These are phyloP conservation scores for Sphagnum magellanicum DNA, from an alignment of 228 moss, liverwort and hornwort species.

Conservation along the genomic window DNA sequence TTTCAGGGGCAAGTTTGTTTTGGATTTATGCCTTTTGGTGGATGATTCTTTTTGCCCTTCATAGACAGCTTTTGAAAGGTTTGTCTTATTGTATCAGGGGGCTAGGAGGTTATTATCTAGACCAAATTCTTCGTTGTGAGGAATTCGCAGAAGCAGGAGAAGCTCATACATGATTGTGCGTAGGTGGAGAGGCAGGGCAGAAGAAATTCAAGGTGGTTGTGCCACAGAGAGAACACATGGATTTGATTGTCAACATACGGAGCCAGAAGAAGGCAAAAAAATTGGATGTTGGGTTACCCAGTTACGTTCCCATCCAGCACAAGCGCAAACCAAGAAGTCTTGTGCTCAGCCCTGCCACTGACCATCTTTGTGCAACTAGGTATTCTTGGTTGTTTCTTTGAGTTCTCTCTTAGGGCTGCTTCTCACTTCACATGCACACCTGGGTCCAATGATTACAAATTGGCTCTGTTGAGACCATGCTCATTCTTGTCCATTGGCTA, in stretches of 20 bases:
- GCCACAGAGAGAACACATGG: conserved; percentile 21
- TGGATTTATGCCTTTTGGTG: not conserved
- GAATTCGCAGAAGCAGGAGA: not conserved
- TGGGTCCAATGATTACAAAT: not conserved
- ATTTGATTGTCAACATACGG: conserved; percentile 39
- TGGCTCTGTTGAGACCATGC: not conserved
- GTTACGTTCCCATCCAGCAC: conserved; percentile 27
- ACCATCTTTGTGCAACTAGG: conserved; percentile 59
- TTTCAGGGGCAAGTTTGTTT: not conserved
- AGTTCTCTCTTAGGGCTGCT: not conserved
- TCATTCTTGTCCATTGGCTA: too few species aligned
- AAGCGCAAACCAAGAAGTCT: conserved; percentile 68
- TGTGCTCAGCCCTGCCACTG: conserved; percentile 54
- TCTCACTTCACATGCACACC: not conserved
- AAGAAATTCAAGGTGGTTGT: conserved; percentile 12
- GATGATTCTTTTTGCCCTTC: too few species aligned
- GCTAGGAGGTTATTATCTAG: too few species aligned
- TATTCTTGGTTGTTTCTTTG: conserved; percentile 9
- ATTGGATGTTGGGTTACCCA: conserved; percentile 35
- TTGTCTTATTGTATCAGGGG: too few species aligned
- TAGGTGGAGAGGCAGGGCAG: conserved; percentile 6
- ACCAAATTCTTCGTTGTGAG: too few species aligned
- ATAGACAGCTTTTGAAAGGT: too few species aligned
- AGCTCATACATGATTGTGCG: conserved; percentile 2
- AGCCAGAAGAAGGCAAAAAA: conserved; percentile 19